Percentiles rank a stretch among this genome's conserved stretches.
Conservation (phyloP, 139 green algal genomes). For the Pleodorina starrii region DNA sequence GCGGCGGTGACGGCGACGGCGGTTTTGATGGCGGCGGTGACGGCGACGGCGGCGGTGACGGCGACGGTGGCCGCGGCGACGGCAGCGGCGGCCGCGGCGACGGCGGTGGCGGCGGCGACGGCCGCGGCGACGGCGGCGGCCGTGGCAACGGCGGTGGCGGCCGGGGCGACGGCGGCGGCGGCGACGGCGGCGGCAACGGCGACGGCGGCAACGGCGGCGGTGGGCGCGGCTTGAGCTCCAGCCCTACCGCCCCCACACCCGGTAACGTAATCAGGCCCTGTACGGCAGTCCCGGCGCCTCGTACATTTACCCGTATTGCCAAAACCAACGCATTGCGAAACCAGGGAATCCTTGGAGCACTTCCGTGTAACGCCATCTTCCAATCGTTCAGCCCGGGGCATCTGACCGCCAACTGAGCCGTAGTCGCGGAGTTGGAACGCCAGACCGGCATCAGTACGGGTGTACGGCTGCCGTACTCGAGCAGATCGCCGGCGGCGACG, state of each 20-base stretch:
- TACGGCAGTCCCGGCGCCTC: not conserved
- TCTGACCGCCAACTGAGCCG: not conserved
- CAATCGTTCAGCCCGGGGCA: not conserved
- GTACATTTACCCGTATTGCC: not conserved
- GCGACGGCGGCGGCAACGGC: not conserved
- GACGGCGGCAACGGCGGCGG: not conserved
- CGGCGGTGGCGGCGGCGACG: not conserved
- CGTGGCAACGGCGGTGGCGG: not conserved
- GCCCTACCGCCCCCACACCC: not conserved
- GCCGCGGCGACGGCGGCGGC: not conserved
- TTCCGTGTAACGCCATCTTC: not conserved
- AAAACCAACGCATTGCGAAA: not conserved
- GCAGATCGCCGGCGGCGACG: not conserved
- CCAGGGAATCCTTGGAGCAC: not conserved
- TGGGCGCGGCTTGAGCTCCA: not conserved
- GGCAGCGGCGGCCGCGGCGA: not conserved
- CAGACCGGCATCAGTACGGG: not conserved
- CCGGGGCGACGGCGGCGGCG: not conserved
- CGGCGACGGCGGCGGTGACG: no score
- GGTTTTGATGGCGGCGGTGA: no score
- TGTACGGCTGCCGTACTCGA: no score
- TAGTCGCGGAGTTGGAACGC: not conserved
- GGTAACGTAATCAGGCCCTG: not conserved
- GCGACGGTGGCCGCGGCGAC: not conserved
- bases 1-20: no score